Evolutionary conservation across 2,329 filamentous ascomycete species (phyloP), one percentile per base, ranked within the genome.

Genomic region (Xylaria arbuscula): DNA sequence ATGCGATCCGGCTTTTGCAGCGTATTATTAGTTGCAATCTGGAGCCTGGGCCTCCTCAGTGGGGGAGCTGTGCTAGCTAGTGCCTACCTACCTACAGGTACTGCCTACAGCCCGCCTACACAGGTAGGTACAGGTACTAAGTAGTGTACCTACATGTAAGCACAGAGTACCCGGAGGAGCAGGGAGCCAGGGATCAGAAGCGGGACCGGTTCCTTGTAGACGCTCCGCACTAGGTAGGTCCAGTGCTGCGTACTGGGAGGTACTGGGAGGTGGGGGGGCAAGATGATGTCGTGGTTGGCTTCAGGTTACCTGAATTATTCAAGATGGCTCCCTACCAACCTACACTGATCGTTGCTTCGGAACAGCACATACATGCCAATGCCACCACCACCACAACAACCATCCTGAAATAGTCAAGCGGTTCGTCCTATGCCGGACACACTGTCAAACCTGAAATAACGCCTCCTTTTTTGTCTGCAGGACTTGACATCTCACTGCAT

Each of bases 271-370:
- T 58, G 60, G 60, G 60, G 28, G 65, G 60, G 38, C 38, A 45
- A 58, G 60, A 67, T 67, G 65, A 67, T 67, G 65, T 67, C 60
- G 65, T 67, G 55, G 54, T 51, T 53, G 62, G 62, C 62, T 40
- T 51, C 62, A 42, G 53, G 54, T 63, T 45, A 19, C 51, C 32
- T 32, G 28, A 54, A 56, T 19, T 62, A 36, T 45, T 19, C 40
- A 45, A 45, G 13, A 53, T 42, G 53, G 11, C 15, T 54, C 50
- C 50, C 19, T 47, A 55, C 38, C 40, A 42, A 36, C 51, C 24
- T 40, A 22, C 55, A 36, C 36, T 66, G 28, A 59, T 51, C 40
- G 38, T 47, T 60, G 67, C 67, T 67, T 59, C 51, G 47, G 40
- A 62, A 57, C 64, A 45, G 40, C 22, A 53, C 51, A 40, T 48